Base-by-base conservation (phyloP, 148 eudicot genomes). In the Rhododendron kiyosumense region DNA sequence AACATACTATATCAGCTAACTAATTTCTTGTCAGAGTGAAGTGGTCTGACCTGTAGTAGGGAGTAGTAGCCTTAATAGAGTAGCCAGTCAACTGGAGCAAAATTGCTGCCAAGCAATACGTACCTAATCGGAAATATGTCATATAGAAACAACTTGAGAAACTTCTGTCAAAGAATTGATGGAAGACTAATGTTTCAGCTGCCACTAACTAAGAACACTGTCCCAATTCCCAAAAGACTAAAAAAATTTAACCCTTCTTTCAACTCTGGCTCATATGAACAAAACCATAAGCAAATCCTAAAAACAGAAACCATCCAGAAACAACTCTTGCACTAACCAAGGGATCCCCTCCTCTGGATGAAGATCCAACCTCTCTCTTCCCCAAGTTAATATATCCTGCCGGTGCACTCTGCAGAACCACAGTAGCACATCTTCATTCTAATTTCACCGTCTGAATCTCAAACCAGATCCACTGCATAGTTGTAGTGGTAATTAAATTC, bases 401-500 rank as follows among this genome's bases (percentile, higher is more conserved):
- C 96, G 52, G 88, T 89, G 88, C 99, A 96, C 73, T 89, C 94
- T 4, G 94, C 71, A 38, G 97, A 88, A 78, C 99, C 99, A 92
- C 99, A 97, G 59, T 88, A 92, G 85, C 99, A 96, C 18, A 59
- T 88, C 89, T 96, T 95, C 34, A 34, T 88, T 91, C 88, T 96
- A 86, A 93, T 83, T 78, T 94, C 93, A 1, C 98, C 98, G 65
- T 90, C 59, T 5, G 92, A 86, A 87, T 95, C 98, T 3, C 61
- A 88, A 85, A 97, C 91, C 88, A 92, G 91, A 82, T 87, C 94
- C 22, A 97, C 85, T 8, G 86, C 8, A 87, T 95, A 94, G 85
- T 96, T 96, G 83, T 94, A 96, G 76, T 94, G 91, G 73, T 95
- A 96, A n/a, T 94, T 90, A 69, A 96, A 89, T 88, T 96, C 99